Conservation (phyloP, 2,329 filamentous ascomycete genomes). For the Colletotrichum paranaense region DNA sequence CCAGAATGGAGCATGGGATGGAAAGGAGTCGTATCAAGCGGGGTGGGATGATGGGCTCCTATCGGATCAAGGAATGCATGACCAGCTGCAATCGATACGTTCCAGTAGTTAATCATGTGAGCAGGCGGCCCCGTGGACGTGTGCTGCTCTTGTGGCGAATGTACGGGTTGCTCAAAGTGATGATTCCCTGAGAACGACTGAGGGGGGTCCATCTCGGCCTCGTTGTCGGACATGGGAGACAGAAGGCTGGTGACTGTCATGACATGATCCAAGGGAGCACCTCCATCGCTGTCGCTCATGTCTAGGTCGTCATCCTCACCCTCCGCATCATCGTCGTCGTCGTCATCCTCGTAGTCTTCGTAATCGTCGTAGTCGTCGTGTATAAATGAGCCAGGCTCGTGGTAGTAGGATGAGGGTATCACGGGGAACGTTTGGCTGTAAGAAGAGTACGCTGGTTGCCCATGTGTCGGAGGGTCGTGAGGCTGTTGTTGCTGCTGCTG, state of each 20-base stretch:
- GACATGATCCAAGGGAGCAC: conserved; percentile 38
- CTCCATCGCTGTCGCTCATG: conserved; percentile 50
- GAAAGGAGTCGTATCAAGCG: conserved; percentile 27
- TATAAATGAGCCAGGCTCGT: conserved; percentile 10
- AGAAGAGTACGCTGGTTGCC: conserved; percentile 13
- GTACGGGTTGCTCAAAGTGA: background rate
- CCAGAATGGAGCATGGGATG: conserved; percentile 30
- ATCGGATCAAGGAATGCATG: conserved; percentile 15
- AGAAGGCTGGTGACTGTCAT: conserved; percentile 26
- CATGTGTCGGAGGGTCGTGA: conserved; percentile 4
- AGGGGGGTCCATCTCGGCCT: background rate
- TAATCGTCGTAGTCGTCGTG: conserved; percentile 23
- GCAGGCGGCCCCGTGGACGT: conserved; percentile 17
- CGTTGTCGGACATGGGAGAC: conserved; percentile 22
- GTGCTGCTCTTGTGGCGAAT: background rate
- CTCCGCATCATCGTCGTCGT: conserved; percentile 20
- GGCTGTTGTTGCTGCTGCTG: conserved; percentile 19
- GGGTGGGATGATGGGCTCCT: conserved; percentile 23
- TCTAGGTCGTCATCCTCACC: conserved; percentile 40
- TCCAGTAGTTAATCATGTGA: conserved; percentile 26
- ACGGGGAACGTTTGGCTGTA: conserved; percentile 28
- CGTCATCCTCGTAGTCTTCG: conserved; percentile 28
- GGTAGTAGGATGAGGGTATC: conserved; percentile 30
- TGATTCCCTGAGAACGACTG: conserved; percentile 1
- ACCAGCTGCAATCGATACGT: conserved; percentile 2